phyloP scores from a whole-genome alignment of 169 alveolate species.

The Eimeria sp. region DNA sequence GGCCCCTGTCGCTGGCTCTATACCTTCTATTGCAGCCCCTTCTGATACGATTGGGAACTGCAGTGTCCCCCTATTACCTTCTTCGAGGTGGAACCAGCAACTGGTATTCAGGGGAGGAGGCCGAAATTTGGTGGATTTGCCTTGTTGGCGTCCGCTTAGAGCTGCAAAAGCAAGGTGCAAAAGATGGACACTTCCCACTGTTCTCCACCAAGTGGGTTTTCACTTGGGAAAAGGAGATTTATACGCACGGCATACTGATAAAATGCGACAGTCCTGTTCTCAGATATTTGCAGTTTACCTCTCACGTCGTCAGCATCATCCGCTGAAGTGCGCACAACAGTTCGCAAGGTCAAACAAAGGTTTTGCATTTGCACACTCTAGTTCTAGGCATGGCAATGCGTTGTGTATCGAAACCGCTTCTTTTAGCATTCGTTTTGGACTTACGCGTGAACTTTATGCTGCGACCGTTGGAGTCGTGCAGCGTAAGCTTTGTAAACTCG shows the following conservation, averaged over 20 bases:
- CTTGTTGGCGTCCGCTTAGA: conserved; percentile 18
- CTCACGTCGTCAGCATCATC: conserved; percentile 44
- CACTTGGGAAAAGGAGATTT: neutral
- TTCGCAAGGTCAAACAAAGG: neutral
- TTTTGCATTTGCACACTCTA: neutral
- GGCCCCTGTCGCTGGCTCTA: neutral
- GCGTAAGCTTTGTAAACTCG: neutral
- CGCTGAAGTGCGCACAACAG: neutral
- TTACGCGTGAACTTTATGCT: conserved; percentile 41
- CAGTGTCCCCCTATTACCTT: conserved; percentile 42
- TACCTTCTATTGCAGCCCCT: neutral
- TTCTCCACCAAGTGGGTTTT: neutral
- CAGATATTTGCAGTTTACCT: neutral
- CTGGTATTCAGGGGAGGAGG: conserved; percentile 38
- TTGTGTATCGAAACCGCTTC: neutral
- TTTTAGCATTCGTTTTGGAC: neutral
- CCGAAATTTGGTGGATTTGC: neutral
- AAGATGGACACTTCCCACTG: neutral
- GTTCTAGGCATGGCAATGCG: neutral
- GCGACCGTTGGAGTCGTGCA: conserved; percentile 62
- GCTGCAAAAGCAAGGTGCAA: conserved; percentile 26
- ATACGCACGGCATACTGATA: neutral
- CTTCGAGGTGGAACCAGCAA: conserved; percentile 43
- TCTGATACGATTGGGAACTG: conserved; percentile 14
- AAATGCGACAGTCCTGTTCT: neutral